These are phyloP conservation scores for Suillus discolor DNA, from an alignment of 768 basidiomycete genomes.

Conservation along the genomic window DNA sequence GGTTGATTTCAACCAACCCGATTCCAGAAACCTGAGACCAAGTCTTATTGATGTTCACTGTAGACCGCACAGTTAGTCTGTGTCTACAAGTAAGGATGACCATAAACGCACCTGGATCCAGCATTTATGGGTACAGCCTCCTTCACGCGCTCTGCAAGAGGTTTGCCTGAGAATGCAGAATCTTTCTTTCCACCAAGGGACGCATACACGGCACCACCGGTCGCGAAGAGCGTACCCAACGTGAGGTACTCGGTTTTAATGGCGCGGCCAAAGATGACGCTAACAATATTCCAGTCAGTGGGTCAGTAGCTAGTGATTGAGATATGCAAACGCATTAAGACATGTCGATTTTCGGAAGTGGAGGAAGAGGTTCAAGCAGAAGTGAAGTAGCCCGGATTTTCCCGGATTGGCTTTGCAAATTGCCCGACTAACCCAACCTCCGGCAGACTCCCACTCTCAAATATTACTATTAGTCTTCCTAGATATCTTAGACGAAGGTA, in stretches of 20 bases:
- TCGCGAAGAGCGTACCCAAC: conserved; percentile 64
- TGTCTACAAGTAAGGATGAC: neutral
- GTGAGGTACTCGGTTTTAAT: conserved; percentile 83
- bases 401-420: conserved; percentile 8
- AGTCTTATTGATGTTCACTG: too few species aligned
- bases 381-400: conserved; percentile 29
- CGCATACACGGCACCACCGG: conserved; percentile 54
- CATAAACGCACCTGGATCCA: conserved; percentile 61
- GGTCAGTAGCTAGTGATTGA: conserved; percentile 8
- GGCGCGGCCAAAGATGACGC: conserved; percentile 77
- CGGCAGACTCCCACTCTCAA: neutral
- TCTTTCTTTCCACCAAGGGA: conserved; percentile 60
- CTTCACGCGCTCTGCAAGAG: conserved; percentile 60
- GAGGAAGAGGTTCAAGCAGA: conserved; percentile 11
- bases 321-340: conserved; percentile 41
- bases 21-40: too few species aligned
- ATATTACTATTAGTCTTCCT: neutral
- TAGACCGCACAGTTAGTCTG: conserved; percentile 18
- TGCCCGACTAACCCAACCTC: too few species aligned
- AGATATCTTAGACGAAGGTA: neutral
- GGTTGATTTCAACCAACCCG: too few species aligned
- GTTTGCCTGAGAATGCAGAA: conserved; percentile 39
- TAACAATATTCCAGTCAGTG: conserved; percentile 28
- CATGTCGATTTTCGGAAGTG: conserved; percentile 34
- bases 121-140: conserved; percentile 65